Evolutionary conservation across 768 basidiomycete species (phyloP).

Genomic region (Nidularia sp.): DNA sequence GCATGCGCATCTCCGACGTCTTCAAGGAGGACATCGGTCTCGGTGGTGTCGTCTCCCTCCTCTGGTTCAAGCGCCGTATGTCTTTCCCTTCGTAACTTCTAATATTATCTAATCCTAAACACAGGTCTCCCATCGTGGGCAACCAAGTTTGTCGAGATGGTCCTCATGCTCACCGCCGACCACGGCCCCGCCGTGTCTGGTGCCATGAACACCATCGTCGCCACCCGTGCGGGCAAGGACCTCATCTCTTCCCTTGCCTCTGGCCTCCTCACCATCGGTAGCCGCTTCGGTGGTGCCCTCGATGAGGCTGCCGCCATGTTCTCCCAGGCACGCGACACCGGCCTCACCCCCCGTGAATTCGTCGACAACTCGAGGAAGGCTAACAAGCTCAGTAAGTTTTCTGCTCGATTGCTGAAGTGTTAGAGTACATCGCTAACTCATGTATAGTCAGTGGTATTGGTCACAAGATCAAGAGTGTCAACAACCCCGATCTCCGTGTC

Average conservation of each 20-base stretch:
- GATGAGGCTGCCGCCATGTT: slow-evolving; percentile 98
- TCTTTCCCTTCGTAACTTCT: slow-evolving; percentile 9
- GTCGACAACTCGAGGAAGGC: slow-evolving; percentile 91
- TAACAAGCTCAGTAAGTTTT: slow-evolving; percentile 82
- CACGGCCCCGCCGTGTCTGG: slow-evolving; percentile 97
- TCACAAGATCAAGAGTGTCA: slow-evolving; percentile 99
- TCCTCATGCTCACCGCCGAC: slow-evolving; percentile 97
- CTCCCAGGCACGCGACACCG: slow-evolving; percentile 85
- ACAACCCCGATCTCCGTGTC: slow-evolving; percentile 91
- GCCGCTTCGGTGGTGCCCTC: slow-evolving; percentile 96
- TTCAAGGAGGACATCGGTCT: slow-evolving; percentile 97
- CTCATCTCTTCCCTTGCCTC: slow-evolving; percentile 94
- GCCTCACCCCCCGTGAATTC: slow-evolving; percentile 96
- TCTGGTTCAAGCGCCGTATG: slow-evolving; percentile 95
- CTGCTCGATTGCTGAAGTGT: not conserved
- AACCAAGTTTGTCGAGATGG: slow-evolving; percentile 99
- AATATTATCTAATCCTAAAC: not conserved
- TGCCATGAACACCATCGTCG: slow-evolving; percentile 99
- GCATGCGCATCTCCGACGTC: slow-evolving; percentile 98
- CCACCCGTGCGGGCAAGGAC: slow-evolving; percentile 98
- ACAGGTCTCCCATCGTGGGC: slow-evolving; percentile 80
- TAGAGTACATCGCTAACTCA: too few relatives aligned
- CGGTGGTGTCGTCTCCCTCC: slow-evolving; percentile 91
- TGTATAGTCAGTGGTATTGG: slow-evolving; percentile 88
- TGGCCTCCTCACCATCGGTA: slow-evolving; percentile 95